Conservation (phyloP, 1,284 basidiomycete genomes). For the Pseudozyma sp. region DNA sequence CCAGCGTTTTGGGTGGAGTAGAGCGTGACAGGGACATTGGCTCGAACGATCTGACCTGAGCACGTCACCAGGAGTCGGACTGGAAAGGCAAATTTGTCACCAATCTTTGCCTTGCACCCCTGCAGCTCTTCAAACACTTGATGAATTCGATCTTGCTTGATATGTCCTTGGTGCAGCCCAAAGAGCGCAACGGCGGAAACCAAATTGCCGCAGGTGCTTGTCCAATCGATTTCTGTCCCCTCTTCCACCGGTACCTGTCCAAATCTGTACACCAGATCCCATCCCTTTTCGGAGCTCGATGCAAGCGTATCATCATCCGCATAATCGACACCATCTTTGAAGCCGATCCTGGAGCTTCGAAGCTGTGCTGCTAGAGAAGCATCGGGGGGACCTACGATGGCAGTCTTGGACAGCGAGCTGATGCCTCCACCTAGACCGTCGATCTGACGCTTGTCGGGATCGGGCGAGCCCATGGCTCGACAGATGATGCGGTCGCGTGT, state of each 20-base stretch:
- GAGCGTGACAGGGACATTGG: slow-evolving; percentile 48
- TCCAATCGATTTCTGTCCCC: slow-evolving; percentile 57
- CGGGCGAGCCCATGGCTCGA: slow-evolving; percentile 79
- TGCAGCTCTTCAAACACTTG: slow-evolving; percentile 7
- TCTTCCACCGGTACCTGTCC: slow-evolving; percentile 64
- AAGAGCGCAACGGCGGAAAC: slow-evolving; percentile 63
- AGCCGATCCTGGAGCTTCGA: background rate
- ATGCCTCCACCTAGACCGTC: slow-evolving; percentile 81
- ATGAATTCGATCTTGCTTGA: slow-evolving; percentile 25
- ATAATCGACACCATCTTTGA: slow-evolving; percentile 46
- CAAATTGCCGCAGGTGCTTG: slow-evolving; percentile 65
- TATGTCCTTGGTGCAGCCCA: slow-evolving; percentile 40
- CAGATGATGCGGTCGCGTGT: slow-evolving; percentile 75
- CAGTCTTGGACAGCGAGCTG: slow-evolving; percentile 82
- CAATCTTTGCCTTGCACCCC: background rate
- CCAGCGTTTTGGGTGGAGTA: background rate
- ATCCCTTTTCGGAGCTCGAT: slow-evolving; percentile 23
- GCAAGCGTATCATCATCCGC: slow-evolving; percentile 45
- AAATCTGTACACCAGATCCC: slow-evolving; percentile 66
- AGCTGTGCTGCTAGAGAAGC: slow-evolving; percentile 7
- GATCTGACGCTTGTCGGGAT: slow-evolving; percentile 80
- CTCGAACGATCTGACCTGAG: slow-evolving; percentile 57
- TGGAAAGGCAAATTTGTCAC: slow-evolving; percentile 28
- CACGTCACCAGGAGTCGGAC: slow-evolving; percentile 52
- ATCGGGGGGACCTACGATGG: slow-evolving; percentile 72